Evolutionary conservation across 805 yeast genomes (phyloP).

Genomic region (Saccharomycopsis microspora): DNA sequence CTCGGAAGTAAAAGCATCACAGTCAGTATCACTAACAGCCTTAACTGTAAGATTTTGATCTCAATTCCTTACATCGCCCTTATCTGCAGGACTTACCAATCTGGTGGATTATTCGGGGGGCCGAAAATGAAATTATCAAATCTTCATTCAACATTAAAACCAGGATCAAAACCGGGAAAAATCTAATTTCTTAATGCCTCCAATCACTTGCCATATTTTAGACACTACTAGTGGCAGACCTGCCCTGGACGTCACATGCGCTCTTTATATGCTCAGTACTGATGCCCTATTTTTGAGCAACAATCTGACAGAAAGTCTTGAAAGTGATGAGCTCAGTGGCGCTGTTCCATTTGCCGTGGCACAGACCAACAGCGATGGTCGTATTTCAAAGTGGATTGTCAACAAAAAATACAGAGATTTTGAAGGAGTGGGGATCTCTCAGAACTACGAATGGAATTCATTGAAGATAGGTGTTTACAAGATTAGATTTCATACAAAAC

Average conservation of each 20-base stretch:
- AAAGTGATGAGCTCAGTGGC: slow-evolving; percentile 5
- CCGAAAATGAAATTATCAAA: background rate
- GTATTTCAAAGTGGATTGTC: slow-evolving; percentile 58
- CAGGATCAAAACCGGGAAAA: background rate
- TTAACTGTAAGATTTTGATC: too few species aligned
- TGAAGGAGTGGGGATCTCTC: slow-evolving; percentile 1
- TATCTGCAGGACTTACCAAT: background rate
- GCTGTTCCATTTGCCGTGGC: slow-evolving; percentile 53
- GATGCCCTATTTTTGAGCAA: slow-evolving; percentile 13
- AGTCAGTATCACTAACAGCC: too few species aligned
- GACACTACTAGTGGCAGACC: slow-evolving; percentile 82
- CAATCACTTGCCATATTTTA: slow-evolving; percentile 81
- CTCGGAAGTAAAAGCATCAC: too few species aligned
- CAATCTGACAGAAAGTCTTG: background rate
- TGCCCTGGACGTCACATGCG: slow-evolving; percentile 64
- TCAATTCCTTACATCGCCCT: too few species aligned
- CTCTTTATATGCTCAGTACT: slow-evolving; percentile 29
- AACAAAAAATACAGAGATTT: slow-evolving; percentile 19
- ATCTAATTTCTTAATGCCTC: slow-evolving; percentile 22
- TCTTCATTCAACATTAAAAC: background rate
- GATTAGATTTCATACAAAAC: slow-evolving; percentile 66
- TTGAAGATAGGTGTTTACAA: slow-evolving; percentile 58
- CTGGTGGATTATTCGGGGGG: background rate
- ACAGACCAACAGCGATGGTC: slow-evolving; percentile 69
- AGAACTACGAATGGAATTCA: slow-evolving; percentile 29